Base-by-base conservation (phyloP, 108 stramenopile species). In the Pseudonitzschia multistriata region DNA sequence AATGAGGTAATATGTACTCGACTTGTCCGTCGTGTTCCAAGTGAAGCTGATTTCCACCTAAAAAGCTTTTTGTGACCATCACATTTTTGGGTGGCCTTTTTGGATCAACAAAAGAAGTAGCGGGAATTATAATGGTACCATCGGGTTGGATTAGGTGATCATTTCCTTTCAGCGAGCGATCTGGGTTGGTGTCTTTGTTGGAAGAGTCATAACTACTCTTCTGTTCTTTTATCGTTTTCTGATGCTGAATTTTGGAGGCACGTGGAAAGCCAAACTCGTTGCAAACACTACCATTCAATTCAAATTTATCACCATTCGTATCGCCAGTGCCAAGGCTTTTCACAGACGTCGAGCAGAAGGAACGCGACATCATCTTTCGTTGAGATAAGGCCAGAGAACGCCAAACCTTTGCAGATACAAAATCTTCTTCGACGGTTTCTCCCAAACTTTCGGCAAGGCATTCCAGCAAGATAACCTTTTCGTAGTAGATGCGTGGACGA, bases 401-500 rank as follows among this genome's bases (percentile, higher is more conserved):
- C 74, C 74, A 82, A 13, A 78, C 57, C 28, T 68, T 74, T 14
- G 42, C 61, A 6, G 74, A 52, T 21, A 72, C 42, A 29, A 62
- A 49, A 56, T 63, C 47, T 4, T 67, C 37, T 36, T 62, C 42
- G 14, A 67, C 59, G 4, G 66, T 60, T 54, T 82, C 77, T 24
- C 77, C 81, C n/a, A 78, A 21, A 39, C 53, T 39, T 22, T 75
- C 71, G 19, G 81, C 77, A 36, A 82, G 30, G 53, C 77, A 78
- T 31, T 79, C 74, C 42, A 79, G 49, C 19, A 73, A 11, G 5
- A 35, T 17, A 27, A 82, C 59, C 13, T 22, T 35, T 28, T 50
- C 36, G 49, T 72, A 81, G 42, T 72, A 78, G 2, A 14, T 22
- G 31, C 54, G 68, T 40, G 39, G 35, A 21, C 63, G 27, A 3